A percentile compares a stretch with the other conserved stretches of the same genome.
phyloP scores from a whole-genome alignment of 2,329 filamentous ascomycete species.

The Aspergillus sclerotialis region DNA sequence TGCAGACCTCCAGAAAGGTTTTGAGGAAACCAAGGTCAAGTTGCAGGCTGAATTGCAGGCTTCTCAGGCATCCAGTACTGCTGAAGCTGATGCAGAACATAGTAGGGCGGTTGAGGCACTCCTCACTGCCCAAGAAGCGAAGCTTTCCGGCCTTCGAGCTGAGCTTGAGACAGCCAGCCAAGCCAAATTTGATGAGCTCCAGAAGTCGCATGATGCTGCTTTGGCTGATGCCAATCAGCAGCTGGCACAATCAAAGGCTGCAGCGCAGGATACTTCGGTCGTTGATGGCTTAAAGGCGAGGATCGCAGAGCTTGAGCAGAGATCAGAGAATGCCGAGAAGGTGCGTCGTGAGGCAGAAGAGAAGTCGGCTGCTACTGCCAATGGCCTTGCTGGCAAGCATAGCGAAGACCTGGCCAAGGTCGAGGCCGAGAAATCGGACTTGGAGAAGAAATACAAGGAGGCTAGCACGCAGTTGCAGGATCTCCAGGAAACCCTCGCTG shows the following conservation, averaged over 20 bases:
- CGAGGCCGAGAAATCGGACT: slow-evolving; percentile 36
- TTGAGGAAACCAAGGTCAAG: slow-evolving; percentile 25
- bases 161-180: slow-evolving; percentile 31
- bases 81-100: slow-evolving; percentile 32
- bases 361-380: slow-evolving; percentile 29
- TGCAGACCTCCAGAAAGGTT: slow-evolving; percentile 27
- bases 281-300: slow-evolving; percentile 34
- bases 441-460: slow-evolving; percentile 29
- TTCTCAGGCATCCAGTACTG: slow-evolving; percentile 24
- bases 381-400: slow-evolving; percentile 37
- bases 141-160: slow-evolving; percentile 27
- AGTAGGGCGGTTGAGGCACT: slow-evolving; percentile 35
- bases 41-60: slow-evolving; percentile 33
- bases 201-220: slow-evolving; percentile 27
- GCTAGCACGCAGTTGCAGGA: slow-evolving; percentile 58
- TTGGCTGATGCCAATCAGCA: slow-evolving; percentile 27
- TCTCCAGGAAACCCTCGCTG: slow-evolving; percentile 73
- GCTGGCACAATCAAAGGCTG: slow-evolving; percentile 27
- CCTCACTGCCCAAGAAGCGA: slow-evolving; percentile 32
- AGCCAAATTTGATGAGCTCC: slow-evolving; percentile 28
- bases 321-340: slow-evolving; percentile 51
- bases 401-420: slow-evolving; percentile 42
- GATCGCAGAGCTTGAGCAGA: slow-evolving; percentile 53
- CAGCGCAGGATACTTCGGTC: slow-evolving; percentile 30
- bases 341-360: slow-evolving; percentile 35